Base-by-base conservation (phyloP, 225 moss, liverwort and hornwort genomes). In the Antitrichia curtipendula region DNA sequence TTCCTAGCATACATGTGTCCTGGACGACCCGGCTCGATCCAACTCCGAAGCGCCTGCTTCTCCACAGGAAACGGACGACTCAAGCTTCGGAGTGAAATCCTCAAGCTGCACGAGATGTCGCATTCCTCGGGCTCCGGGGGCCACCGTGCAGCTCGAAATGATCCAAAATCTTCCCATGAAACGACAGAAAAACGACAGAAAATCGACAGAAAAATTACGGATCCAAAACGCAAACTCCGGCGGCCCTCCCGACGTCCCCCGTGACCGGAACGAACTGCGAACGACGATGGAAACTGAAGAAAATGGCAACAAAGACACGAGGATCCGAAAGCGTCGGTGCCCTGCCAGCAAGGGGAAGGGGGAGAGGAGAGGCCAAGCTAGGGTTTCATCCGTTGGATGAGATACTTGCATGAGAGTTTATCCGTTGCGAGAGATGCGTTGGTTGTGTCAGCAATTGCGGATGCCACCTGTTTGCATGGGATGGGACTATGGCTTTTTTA, bases 1-100 rank as follows among this genome's bases (percentile, higher is more conserved):
- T 91, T 86, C 92, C 89, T 40, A 90, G 93, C 93, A 93, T 91
- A 88, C 92, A 93, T 86, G 88, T 29, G 80, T 60, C 47, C 87
- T 7, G 38, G 68, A 45, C 58, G 59, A 38, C 74, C 65, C 47
- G 66, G 21, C 70, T 3, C 80, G 87, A 64, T 75, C 82, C 41
- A 63, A 34, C 86, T 59, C 86, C 7, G 38, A 28, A 50, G 10
- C 8, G 72, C 38, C 76, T 9, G 47, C 59, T 15, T 20, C 56
- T 34, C 71, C 60, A 29, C 81, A 12, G 38, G 10, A 2, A 78
- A 24, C 85, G 23, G 49, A 53, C 56, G 61, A 50, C 75, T 16
- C 18, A 7, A 79, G 71, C 23, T 72, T 12, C 1, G 38, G 59
- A 57, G 31, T 10, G n/a, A 8, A 81, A 69, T 36, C 86, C 86